Conservation (phyloP, 495 filamentous ascomycete species). For the Penicillium tannophilum region DNA sequence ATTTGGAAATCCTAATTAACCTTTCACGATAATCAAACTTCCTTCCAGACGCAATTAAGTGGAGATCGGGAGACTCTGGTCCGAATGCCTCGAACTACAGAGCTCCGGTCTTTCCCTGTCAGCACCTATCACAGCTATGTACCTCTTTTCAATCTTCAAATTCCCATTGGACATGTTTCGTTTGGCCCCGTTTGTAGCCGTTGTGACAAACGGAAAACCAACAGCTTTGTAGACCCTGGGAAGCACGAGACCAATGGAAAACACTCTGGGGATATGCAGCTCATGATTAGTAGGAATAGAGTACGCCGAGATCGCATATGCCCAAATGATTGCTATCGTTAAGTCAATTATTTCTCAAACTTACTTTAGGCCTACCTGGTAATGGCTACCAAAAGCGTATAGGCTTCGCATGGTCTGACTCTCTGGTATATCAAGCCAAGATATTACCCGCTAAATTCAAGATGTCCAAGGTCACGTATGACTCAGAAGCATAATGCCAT, state of each 20-base stretch:
- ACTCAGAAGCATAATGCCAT: not conserved
- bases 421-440: too few relatives aligned
- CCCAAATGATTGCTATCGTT: too few relatives aligned
- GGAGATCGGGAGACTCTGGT: slow-evolving; percentile 12
- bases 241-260: too few relatives aligned
- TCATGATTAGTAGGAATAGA: too few relatives aligned
- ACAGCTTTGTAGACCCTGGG: not conserved
- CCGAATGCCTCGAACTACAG: not conserved
- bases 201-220: not conserved
- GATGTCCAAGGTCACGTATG: too few relatives aligned
- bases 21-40: not conserved
- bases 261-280: too few relatives aligned
- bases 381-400: too few relatives aligned
- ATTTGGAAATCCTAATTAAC: not conserved
- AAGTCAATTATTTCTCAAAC: too few relatives aligned
- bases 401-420: too few relatives aligned
- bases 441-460: too few relatives aligned
- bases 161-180: not conserved
- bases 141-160: not conserved
- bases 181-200: not conserved
- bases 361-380: too few relatives aligned
- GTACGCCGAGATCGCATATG: too few relatives aligned
- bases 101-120: not conserved
- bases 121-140: not conserved
- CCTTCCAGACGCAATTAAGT: slow-evolving; percentile 5